Evolutionary conservation across 345 rosid species (phyloP).

Genomic region (Geranium brycei): DNA sequence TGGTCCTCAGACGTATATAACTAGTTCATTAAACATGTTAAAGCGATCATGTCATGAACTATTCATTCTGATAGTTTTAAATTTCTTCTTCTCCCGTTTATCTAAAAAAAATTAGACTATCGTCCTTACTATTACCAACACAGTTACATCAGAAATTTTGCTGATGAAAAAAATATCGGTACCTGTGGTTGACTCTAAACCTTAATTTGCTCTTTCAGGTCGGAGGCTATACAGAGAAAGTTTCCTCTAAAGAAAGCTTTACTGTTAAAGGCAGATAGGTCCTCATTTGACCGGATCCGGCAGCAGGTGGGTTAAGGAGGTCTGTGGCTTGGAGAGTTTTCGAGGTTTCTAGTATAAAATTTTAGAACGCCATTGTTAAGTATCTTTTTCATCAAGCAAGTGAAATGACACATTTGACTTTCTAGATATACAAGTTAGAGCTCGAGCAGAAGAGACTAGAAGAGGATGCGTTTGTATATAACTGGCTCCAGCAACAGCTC

Average conservation of each 20-base stretch:
- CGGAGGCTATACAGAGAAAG: constrained; percentile 67
- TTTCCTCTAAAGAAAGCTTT: constrained; percentile 70
- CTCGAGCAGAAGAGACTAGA: constrained; percentile 74
- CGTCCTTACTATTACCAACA: no score
- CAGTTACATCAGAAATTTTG: neutral
- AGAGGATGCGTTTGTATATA: constrained; percentile 77
- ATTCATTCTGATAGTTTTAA: no score
- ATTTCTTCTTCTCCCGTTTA: no score
- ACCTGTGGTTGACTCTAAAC: neutral
- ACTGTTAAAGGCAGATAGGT: constrained; percentile 72
- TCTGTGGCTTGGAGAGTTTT: no score
- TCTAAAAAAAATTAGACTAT: no score
- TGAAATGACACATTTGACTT: constrained; percentile 8
- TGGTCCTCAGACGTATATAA: no score
- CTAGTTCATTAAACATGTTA: no score
- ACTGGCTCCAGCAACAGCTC: constrained; percentile 88
- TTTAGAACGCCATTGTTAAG: no score
- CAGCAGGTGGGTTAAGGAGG: constrained; percentile 47
- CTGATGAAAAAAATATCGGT: neutral
- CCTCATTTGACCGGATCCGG: constrained; percentile 64
- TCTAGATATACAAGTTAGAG: constrained; percentile 69
- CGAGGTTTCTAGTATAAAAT: no score
- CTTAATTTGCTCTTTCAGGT: constrained; percentile 27
- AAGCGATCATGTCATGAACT: no score
- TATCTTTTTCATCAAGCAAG: neutral